These are phyloP conservation scores for Thraustochytrium striatum DNA, from an alignment of 352 stramenopile species.

Conservation along the genomic window DNA sequence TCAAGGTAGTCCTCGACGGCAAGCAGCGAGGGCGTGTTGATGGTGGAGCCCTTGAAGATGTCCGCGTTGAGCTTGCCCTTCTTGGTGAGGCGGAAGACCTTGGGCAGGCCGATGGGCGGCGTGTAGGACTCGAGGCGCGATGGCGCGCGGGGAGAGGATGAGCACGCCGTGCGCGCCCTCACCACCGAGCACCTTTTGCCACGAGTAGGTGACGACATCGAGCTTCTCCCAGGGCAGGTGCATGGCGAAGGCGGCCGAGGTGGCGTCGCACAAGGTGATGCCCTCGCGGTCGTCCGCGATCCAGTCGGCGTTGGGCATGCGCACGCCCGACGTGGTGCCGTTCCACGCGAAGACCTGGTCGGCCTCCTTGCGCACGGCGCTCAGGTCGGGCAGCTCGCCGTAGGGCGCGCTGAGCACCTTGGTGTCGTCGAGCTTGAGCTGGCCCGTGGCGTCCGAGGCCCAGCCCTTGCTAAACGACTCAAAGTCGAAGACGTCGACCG, in stretches of 20 bases:
- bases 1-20: constrained; percentile 99
- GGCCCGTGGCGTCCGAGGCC: constrained; percentile 87
- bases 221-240: constrained; percentile 97
- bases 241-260: constrained; percentile 95
- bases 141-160: constrained; percentile 90
- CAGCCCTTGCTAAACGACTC: constrained; percentile 81
- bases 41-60: constrained; percentile 97
- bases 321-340: constrained; percentile 94
- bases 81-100: constrained; percentile 98
- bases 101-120: constrained; percentile 85
- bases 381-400: constrained; percentile 89
- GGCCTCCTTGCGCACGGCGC: constrained; percentile 84
- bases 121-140: constrained; percentile 92
- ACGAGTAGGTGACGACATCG: constrained; percentile 98
- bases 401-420: constrained; percentile 76
- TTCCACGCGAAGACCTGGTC: constrained; percentile 99
- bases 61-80: constrained; percentile 83
- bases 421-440: constrained; percentile 84
- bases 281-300: constrained; percentile 88
- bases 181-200: constrained; percentile 98
- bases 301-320: constrained; percentile 90
- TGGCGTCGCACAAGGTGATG: constrained; percentile 95
- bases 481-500: constrained; percentile 70
- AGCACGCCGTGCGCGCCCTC: constrained; percentile 96
- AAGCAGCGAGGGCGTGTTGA: constrained; percentile 99